These are phyloP conservation scores for Helianthus tuberosus DNA, from an alignment of 129 eudicot species.

Conservation along the genomic window DNA sequence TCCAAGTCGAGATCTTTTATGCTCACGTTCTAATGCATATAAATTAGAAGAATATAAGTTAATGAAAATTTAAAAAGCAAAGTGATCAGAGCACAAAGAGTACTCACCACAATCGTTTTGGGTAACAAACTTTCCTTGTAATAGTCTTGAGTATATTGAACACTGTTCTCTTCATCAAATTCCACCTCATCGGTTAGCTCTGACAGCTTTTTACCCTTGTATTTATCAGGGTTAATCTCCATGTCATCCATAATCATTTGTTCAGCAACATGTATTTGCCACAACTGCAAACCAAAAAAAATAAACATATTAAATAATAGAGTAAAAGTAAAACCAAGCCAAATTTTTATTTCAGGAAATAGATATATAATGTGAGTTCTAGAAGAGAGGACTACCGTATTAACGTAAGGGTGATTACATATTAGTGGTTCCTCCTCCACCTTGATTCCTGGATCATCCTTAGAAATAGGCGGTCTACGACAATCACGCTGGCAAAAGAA, in stretches of 20 bases:
- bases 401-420: slow-evolving; percentile 93
- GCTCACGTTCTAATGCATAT: slow-evolving; percentile 64
- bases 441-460: slow-evolving; percentile 78
- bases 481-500: slow-evolving; percentile 70
- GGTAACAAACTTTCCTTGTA: slow-evolving; percentile 60
- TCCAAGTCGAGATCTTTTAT: slow-evolving; percentile 89
- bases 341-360: too few species aligned
- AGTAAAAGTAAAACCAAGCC: not conserved
- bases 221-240: slow-evolving; percentile 83
- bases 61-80: slow-evolving; percentile 11
- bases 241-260: slow-evolving; percentile 92
- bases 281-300: slow-evolving; percentile 55
- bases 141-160: slow-evolving; percentile 60
- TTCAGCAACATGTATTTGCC: slow-evolving; percentile 96
- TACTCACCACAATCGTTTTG: slow-evolving; percentile 63
- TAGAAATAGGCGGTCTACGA: slow-evolving; percentile 92
- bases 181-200: slow-evolving; percentile 90
- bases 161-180: slow-evolving; percentile 75
- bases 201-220: slow-evolving; percentile 67
- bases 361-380: not conserved
- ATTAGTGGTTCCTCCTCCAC: slow-evolving; percentile 82
- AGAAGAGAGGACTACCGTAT: slow-evolving; percentile 63
- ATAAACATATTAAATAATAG: not conserved
- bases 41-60: not conserved
- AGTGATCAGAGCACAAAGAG: not conserved